A percentile compares a stretch with the other conserved stretches of the same genome.
Conservation (phyloP, 148 eudicot species). For the Persicaria maculosa region DNA sequence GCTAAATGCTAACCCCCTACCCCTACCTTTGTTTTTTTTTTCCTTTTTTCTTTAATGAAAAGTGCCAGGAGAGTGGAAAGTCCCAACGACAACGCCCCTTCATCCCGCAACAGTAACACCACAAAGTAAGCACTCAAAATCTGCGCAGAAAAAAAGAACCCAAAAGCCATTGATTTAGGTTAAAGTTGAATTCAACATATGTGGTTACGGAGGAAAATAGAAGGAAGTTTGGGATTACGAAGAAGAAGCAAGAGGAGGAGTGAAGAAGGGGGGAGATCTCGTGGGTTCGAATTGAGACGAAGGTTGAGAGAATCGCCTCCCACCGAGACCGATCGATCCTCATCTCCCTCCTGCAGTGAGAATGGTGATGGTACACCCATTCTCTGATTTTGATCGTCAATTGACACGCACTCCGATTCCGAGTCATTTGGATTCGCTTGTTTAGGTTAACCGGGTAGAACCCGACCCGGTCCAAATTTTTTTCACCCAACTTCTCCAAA, state of each 20-base stretch:
- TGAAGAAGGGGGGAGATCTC: conserved; percentile 63
- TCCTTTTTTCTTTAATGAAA: too few relatives aligned
- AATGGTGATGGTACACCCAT: background rate
- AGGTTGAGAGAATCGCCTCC: conserved; percentile 40
- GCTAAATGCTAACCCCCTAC: too few relatives aligned
- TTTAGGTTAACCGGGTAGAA: too few relatives aligned
- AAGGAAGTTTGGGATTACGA: conserved; percentile 32
- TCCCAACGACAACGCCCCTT: conserved; percentile 90
- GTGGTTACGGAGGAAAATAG: background rate
- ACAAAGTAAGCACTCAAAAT: conserved; percentile 86
- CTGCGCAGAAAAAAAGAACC: conserved; percentile 28
- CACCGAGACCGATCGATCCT: conserved; percentile 27
- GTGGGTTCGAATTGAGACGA: conserved; percentile 71
- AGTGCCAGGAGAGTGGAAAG: conserved; percentile 65
- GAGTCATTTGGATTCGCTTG: too few relatives aligned
- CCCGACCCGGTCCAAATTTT: too few relatives aligned
- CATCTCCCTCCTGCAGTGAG: background rate
- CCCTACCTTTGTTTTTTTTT: too few relatives aligned
- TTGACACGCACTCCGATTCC: background rate
- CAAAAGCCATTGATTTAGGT: background rate
- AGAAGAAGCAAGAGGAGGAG: conserved; percentile 78
- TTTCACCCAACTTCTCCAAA: too few relatives aligned
- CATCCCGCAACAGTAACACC: conserved; percentile 86
- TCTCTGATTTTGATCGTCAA: background rate
- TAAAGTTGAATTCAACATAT: background rate